Evolutionary conservation across 257 asterid species (phyloP).

Genomic region (Solanum pennellii): DNA sequence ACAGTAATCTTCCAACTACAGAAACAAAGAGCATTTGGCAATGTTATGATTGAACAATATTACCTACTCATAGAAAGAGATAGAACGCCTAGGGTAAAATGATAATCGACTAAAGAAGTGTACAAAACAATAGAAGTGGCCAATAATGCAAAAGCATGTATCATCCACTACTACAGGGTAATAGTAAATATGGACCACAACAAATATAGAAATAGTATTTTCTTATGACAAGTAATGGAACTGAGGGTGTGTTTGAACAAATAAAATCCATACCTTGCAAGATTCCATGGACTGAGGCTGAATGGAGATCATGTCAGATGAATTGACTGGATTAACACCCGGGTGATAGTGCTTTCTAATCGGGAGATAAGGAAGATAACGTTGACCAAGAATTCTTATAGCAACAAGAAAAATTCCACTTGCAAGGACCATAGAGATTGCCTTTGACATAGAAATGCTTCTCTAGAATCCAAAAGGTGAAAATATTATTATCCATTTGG

Average conservation of each 20-base stretch:
- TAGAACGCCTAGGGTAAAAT: background rate
- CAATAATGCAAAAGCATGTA: background rate
- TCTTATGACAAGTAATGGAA: background rate
- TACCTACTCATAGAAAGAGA: background rate
- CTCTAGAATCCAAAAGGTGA: conserved; percentile 36
- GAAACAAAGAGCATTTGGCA: background rate
- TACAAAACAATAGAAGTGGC: background rate
- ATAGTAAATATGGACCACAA: background rate
- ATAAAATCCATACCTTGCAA: conserved; percentile 37
- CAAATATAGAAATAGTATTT: background rate
- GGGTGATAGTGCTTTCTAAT: conserved; percentile 22
- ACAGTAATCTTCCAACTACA: conserved; percentile 52
- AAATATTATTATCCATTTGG: background rate
- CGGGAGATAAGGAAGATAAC: conserved; percentile 36
- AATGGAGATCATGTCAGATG: conserved; percentile 18
- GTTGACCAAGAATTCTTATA: conserved; percentile 36
- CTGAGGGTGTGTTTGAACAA: background rate
- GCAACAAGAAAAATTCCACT: conserved; percentile 60
- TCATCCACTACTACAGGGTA: background rate
- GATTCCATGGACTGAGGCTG: conserved; percentile 30
- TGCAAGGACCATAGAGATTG: conserved; percentile 33
- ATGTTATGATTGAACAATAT: background rate
- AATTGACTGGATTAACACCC: conserved; percentile 15
- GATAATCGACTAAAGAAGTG: background rate
- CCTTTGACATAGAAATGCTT: conserved; percentile 39